Conservation (phyloP, 2,329 filamentous ascomycete species). For the Zalaria obscura region DNA sequence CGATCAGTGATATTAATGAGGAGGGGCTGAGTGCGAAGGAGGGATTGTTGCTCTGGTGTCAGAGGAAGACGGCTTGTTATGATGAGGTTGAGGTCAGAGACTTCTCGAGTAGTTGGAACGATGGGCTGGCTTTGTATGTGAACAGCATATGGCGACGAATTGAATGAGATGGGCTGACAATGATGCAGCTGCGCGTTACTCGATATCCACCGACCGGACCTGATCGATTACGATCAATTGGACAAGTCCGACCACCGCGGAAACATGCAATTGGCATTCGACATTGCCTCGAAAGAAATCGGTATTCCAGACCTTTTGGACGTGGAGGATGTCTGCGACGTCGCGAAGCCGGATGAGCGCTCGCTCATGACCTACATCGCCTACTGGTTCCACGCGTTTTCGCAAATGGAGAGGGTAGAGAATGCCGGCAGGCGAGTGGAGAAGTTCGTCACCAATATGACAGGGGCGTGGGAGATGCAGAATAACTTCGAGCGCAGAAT, state of each 20-base stretch:
- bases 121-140: slow-evolving; percentile 70
- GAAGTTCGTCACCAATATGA: slow-evolving; percentile 98
- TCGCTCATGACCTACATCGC: slow-evolving; percentile 99
- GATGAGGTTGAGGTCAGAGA: slow-evolving; percentile 92
- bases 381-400: slow-evolving; percentile 99
- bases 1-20: slow-evolving; percentile 96
- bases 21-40: slow-evolving; percentile 97
- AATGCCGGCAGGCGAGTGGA: slow-evolving; percentile 92
- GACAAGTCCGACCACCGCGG: slow-evolving; percentile 90
- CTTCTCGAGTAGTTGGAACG: slow-evolving; percentile 94
- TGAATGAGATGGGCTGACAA: neutral
- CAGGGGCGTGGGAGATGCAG: slow-evolving; percentile 99
- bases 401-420: slow-evolving; percentile 96
- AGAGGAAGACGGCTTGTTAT: slow-evolving; percentile 96
- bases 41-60: slow-evolving; percentile 89
- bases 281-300: slow-evolving; percentile 90
- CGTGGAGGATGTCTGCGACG: slow-evolving; percentile 95
- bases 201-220: slow-evolving; percentile 90
- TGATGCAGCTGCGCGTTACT: slow-evolving; percentile 60
- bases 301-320: slow-evolving; percentile 92
- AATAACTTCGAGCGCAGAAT: slow-evolving; percentile 88
- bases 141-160: neutral
- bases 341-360: slow-evolving; percentile 87
- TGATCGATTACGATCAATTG: slow-evolving; percentile 90
- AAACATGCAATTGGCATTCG: slow-evolving; percentile 97